Base-by-base conservation (phyloP, 108 stramenopile species). In the Aurantiochytrium sp. region DNA sequence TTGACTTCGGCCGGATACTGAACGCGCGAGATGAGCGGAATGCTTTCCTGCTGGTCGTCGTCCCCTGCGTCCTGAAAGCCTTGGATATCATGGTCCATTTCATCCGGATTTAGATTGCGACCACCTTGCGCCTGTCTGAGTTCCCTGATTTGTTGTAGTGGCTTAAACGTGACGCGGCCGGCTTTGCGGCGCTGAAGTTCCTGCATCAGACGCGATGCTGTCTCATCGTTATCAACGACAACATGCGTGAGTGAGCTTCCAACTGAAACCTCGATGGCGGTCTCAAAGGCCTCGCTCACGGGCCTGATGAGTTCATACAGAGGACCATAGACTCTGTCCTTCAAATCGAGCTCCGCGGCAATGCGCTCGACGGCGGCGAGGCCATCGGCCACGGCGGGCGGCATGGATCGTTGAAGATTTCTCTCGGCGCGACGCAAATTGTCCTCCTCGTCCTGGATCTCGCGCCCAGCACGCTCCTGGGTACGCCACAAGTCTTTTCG, bases 141-240 rank as follows among this genome's bases (percentile, higher is more conserved):
- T 19, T 89, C 5, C 23, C 93, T 94, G 51, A 99, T 92, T 76
- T 93, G 96, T 91, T 95, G 97, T 88, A 99, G 93, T n/a, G 99
- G 99, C 93, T 99, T 93, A 89, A 99, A 99, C 43, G 98, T 98
- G 51, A 99, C 96, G 57, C 99, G 95, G 29, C 99, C 99, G 29
- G 95, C 91, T 73, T 95, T 95, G 49, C 94, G 92, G 45, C 91
- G 88, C 90, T 98, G 98, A 71, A 99, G 92, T 12, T 95, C 93
- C 72, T 91, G 90, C 96, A 99, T 97, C 64, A 98, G 90, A 44
- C 91, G 89, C 6, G 98, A 97, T 4, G 99, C 98, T 5, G 98
- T 98, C 43, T 94, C 97, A 87, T 99, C 99, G 4, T 93, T 97
- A 91, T 99, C 98, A 28, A 99, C 99, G 89, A 99, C 96, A 58